Percentiles rank a stretch among this genome's conserved stretches.
phyloP scores from a whole-genome alignment of 805 yeast genomes.

The Metschnikowia gelsemii region DNA sequence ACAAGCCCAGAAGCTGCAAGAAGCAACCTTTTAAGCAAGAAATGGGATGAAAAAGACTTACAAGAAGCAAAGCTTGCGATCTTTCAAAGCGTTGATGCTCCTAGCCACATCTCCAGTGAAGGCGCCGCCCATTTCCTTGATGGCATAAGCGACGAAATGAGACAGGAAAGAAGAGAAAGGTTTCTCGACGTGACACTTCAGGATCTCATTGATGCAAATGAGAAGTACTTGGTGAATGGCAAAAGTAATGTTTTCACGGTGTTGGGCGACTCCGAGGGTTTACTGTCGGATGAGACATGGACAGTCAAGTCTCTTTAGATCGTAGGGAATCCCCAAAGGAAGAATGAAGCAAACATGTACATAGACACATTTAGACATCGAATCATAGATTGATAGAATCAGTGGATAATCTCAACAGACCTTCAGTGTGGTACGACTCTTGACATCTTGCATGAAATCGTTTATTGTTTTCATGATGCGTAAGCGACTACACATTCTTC shows the following conservation, averaged over 20 bases:
- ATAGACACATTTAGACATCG: background rate
- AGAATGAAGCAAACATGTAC: background rate
- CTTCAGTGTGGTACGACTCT: too few species aligned
- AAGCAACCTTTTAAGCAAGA: slow-evolving; percentile 30
- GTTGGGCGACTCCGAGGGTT: slow-evolving; percentile 42
- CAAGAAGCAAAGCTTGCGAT: slow-evolving; percentile 89
- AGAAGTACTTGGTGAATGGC: slow-evolving; percentile 51
- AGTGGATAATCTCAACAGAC: too few species aligned
- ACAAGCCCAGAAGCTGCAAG: slow-evolving; percentile 44
- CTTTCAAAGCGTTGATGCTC: slow-evolving; percentile 91
- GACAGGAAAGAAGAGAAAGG: slow-evolving; percentile 74
- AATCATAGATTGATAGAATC: too few species aligned
- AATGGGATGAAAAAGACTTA: slow-evolving; percentile 63
- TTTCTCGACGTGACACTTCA: slow-evolving; percentile 62
- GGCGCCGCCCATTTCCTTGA: slow-evolving; percentile 65
- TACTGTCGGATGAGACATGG: slow-evolving; percentile 26
- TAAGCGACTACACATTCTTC: too few species aligned
- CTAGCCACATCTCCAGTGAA: slow-evolving; percentile 75
- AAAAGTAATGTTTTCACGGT: slow-evolving; percentile 36
- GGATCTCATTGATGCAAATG: slow-evolving; percentile 67
- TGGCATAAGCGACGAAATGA: slow-evolving; percentile 74
- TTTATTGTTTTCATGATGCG: too few species aligned
- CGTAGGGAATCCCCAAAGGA: background rate
- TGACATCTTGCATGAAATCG: too few species aligned
- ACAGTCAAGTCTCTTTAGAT: slow-evolving; percentile 16